Base-by-base conservation (phyloP, 768 basidiomycete genomes). In the Tulasnella sp. region DNA sequence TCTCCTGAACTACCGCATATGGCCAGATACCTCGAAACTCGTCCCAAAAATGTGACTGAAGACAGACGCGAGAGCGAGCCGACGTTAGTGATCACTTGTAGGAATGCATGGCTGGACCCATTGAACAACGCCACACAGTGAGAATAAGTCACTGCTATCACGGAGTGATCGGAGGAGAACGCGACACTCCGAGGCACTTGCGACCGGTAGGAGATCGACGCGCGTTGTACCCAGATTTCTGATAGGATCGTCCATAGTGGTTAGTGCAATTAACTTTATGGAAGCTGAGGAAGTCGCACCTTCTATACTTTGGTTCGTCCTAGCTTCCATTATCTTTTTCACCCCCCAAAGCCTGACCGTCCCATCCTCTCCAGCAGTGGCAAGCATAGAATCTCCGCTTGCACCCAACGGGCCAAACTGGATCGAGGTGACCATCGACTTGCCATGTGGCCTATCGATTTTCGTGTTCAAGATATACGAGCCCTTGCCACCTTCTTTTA, bases 151-250 rank as follows among this genome's bases (percentile, higher is more conserved):
- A 93, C 77, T 11, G 85, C 86, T 48, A 98, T 73, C 30, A 99
- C 75, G 4, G 92, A 92, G 8, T 81, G 85, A 68, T 99, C 96
- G 3, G 76, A 77, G 4, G 93, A 89, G 83, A 92, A 96, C 1
- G 82, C 77, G 0, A 79, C 73, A 63, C 82, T 76, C 54, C 74
- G 75, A 30, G 92, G 87, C 52, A 74, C 71, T 66, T 82, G 78
- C n/a, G 76, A 73, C 45, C 84, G 86, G 67, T 86, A 87, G 43
- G 70, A 73, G 64, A 88, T 77, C 1, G 82, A 79, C 2, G 90
- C 85, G 51, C 85, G 82, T 46, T 80, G 75, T n/a, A 82, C 76
- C 93, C 92, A 98, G 49, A 81, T 85, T 42, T 76, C 86, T 85
- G 31, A n/a, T 31, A 60, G 46, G 4, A 25, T 61, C 12, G 53